Base-by-base conservation (phyloP, 805 yeast species). In the Candida patagonica region DNA sequence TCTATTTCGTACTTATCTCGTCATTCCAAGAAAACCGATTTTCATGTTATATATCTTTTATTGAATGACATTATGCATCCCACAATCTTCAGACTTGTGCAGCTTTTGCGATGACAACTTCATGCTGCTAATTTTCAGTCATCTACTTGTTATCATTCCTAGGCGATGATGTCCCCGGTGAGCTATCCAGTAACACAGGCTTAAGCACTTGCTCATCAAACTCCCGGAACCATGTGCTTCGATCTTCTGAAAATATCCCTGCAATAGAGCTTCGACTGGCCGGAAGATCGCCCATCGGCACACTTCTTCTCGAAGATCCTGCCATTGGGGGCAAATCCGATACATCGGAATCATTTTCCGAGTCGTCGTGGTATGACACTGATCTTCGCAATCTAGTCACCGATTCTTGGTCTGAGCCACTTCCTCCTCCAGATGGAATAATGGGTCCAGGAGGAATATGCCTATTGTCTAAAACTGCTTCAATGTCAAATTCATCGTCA, bases 401-500 rank as follows among this genome's bases (percentile, higher is more conserved):
- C 4, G 45, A 39, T 21, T 35, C 44, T n/a, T 33, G 25, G 20
- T 20, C 22, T n/a, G 37, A 24, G 15, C 38, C 12, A 26, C 20
- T 13, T 10, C 37, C 37, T 37, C 34, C 36, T 12, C 34, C 30
- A n/a, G 32, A 23, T 12, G 29, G 13, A 20, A 27, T 22, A 6
- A 37, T n/a, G 6, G 20, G 20, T 15, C 35, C 39, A 20, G 17
- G 8, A 17, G 38, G 12, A 4, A 23, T 22, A 8, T 43, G 33
- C n/a, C n/a, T n/a, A 21, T 40, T 4, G 26, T 47, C 55, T 3
- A 51, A 37, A 2, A 48, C 44, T 71, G 27, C 82, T 61, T 88
- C 96, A 35, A 87, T 80, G 55, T 89, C 96, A 58, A 89, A 89
- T 58, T 92, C 98, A 54, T 92, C 97, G 60, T 92, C 98, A 37